These are phyloP conservation scores for Byssochlamys sp. DNA, from an alignment of 2,329 filamentous ascomycete genomes.

Conservation along the genomic window DNA sequence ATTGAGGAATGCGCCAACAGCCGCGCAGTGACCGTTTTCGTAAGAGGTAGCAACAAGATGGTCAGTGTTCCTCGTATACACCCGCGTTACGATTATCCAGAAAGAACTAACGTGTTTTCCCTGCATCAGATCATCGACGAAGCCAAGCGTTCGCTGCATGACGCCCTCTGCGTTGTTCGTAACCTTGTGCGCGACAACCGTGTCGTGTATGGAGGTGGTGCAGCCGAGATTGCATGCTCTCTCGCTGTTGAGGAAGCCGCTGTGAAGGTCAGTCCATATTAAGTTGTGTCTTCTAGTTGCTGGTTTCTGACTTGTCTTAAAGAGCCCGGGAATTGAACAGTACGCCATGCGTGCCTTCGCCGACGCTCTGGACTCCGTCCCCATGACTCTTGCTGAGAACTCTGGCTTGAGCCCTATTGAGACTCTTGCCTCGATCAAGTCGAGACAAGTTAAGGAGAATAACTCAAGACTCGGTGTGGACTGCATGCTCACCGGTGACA, in stretches of 20 bases:
- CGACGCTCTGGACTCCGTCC: conserved; percentile 83
- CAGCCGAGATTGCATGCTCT: conserved; percentile 93
- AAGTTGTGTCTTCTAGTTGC: background rate
- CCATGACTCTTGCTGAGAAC: conserved; percentile 96
- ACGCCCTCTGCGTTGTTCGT: conserved; percentile 92
- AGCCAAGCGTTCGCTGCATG: conserved; percentile 92
- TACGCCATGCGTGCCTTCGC: conserved; percentile 98
- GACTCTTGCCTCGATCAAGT: conserved; percentile 89
- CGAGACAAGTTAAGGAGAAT: conserved; percentile 82
- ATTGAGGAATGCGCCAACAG: conserved; percentile 99
- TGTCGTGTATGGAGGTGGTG: conserved; percentile 92
- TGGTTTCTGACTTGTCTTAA: conserved; percentile 9
- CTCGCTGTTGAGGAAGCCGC: conserved; percentile 91
- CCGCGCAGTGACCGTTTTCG: conserved; percentile 88
- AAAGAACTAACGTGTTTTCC: conserved; percentile 4
- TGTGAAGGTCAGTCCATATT: conserved; percentile 50
- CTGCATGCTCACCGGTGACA: conserved; percentile 91
- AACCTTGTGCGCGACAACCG: conserved; percentile 94
- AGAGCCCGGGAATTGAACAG: conserved; percentile 91
- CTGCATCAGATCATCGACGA: conserved; percentile 84
- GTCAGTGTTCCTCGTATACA: conserved; percentile 42
- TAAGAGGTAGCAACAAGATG: conserved; percentile 99
- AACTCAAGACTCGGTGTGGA: conserved; percentile 78
- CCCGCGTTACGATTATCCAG: background rate
- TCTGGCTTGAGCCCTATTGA: conserved; percentile 92